Base-by-base conservation (phyloP, 352 stramenopile species). In the Phytopythium delawarense region DNA sequence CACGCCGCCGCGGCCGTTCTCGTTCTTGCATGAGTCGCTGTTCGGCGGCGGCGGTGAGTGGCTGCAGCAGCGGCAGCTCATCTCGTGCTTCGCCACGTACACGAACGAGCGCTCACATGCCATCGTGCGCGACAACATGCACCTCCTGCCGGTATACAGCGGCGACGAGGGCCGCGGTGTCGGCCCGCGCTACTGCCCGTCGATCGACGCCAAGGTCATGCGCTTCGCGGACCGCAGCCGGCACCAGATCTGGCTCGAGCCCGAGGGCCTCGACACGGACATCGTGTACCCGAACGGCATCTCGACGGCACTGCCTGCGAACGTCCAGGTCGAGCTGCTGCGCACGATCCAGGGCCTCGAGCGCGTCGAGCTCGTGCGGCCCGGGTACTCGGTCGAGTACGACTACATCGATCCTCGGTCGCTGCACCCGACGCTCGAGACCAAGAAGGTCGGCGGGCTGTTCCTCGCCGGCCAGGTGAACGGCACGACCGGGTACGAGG, bases 311-410 rank as follows among this genome's bases (percentile, higher is more conserved):
- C 90, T 98, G 52, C 96, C 96, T 0, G 81, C 92, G 64, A 91
- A 99, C 28, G 83, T 99, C n/a, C 97, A 99, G 67, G 72, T 97
- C 7, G 69, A 96, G 67, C 88, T 99, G 51, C 77, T 99, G 45
- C 84, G 88, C 12, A 97, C 79, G 6, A 99, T 99, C 75, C 75
- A 92, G 63, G 98, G 98, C 20, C 76, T 99, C 5, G 95, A 98
- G 74, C 81, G 97, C 23, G 94, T 97, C 40, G 86, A 98, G 54
- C 97, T 99, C 63, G 72, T 99, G 21, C 87, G 94, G 11, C 90
- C 96, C 25, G 98, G 96, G 25, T 99, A 99, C 70, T 96, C 98
- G n/a, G 98, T 99, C n/a, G 97, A 99, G 78, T 99, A 99, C 69
- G 97, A 99, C 81, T 99, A 96, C 71, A 82, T 99, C 45, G 97